Evolutionary conservation across 1,139 yeast species (phyloP).

Genomic region (Candida mesenterica): DNA sequence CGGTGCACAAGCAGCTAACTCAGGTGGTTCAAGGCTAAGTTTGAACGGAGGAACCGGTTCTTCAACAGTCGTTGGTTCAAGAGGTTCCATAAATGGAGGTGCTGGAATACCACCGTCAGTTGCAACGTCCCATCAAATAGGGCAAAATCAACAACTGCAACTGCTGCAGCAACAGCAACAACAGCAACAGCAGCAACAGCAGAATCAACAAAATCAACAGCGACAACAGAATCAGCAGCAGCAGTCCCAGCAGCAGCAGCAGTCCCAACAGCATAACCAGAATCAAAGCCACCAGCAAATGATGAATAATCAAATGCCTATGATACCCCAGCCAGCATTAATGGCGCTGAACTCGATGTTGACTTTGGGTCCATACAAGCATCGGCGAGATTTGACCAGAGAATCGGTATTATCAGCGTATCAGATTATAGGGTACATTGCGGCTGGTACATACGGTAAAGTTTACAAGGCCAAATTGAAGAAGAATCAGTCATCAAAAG

Average conservation of each 20-base stretch:
- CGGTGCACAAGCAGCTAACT: too few relatives aligned
- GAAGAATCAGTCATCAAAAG: conserved; percentile 20
- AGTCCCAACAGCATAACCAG: not conserved
- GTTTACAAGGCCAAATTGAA: conserved; percentile 82
- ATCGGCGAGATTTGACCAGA: conserved; percentile 68
- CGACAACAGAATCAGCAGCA: not conserved
- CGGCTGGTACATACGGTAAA: conserved; percentile 97
- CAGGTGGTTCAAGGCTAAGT: too few relatives aligned
- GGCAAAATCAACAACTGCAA: conserved; percentile 2
- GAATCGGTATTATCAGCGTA: conserved; percentile 77
- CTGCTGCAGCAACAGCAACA: not conserved
- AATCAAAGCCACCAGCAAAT: conserved; percentile 4
- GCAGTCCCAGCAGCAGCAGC: not conserved
- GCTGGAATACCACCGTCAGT: not conserved
- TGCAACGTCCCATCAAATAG: too few relatives aligned
- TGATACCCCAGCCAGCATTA: conserved; percentile 40
- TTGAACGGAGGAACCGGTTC: too few relatives aligned
- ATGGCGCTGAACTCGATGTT: conserved; percentile 71
- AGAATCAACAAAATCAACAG: not conserved
- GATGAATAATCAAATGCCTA: conserved; percentile 15
- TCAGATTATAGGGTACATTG: conserved; percentile 90
- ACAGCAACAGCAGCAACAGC: not conserved
- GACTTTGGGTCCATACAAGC: conserved; percentile 70
- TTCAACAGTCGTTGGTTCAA: too few relatives aligned
- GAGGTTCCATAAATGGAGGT: not conserved